Evolutionary conservation across 2,329 filamentous ascomycete species (phyloP).

Genomic region (Blastomyces silverae): DNA sequence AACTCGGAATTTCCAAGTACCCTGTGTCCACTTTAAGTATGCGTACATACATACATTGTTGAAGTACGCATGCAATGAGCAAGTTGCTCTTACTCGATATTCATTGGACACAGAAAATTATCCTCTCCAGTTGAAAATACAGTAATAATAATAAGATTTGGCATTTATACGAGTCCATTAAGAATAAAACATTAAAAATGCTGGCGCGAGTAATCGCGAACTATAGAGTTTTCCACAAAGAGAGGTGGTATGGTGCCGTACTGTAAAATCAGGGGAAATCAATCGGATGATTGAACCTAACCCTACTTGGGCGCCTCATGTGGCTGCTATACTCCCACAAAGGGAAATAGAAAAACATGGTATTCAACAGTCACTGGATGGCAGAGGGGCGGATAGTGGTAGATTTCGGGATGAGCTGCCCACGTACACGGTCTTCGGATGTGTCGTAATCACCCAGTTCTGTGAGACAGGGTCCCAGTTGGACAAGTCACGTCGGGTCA

Average conservation of each 20-base stretch:
- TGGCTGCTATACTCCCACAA: background rate
- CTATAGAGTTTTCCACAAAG: no score
- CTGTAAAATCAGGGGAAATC: background rate
- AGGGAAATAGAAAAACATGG: background rate
- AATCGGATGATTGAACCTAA: background rate
- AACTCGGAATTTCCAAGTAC: no score
- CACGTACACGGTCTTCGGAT: slow-evolving; percentile 55
- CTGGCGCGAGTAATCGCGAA: no score
- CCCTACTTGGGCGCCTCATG: background rate
- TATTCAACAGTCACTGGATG: slow-evolving; percentile 16
- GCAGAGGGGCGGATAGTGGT: slow-evolving; percentile 40
- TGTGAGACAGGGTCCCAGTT: slow-evolving; percentile 78
- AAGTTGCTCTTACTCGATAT: no score
- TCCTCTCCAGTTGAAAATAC: no score
- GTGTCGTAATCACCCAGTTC: slow-evolving; percentile 66
- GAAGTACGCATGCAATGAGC: no score
- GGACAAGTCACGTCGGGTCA: slow-evolving; percentile 74
- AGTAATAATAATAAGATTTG: no score
- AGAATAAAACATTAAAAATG: no score
- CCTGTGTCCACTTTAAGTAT: no score
- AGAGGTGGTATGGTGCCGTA: background rate
- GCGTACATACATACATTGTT: no score
- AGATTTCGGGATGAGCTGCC: slow-evolving; percentile 54
- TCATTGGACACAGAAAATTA: no score
- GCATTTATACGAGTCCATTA: no score